Percentiles rank a stretch among this genome's conserved stretches.
phyloP scores from a whole-genome alignment of 2,329 filamentous ascomycete genomes.

The Colletotrichum musicola region DNA sequence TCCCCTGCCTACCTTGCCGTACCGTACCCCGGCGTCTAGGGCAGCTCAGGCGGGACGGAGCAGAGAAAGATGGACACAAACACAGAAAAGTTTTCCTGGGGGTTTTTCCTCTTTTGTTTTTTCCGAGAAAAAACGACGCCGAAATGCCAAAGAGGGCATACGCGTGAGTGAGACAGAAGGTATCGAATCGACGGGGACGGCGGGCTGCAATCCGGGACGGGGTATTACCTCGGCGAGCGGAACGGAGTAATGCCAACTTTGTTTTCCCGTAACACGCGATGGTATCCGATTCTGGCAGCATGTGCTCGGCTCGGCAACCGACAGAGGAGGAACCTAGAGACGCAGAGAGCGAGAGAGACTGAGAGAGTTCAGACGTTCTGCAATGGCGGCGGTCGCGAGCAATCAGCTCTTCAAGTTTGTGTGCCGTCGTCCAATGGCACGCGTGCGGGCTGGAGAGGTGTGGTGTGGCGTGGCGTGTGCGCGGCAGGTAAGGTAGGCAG shows the following conservation, averaged over 20 bases:
- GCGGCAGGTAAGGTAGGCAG: constrained; percentile 15
- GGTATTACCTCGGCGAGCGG: constrained; percentile 2
- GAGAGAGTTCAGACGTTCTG: background rate
- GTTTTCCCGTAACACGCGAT: constrained; percentile 14
- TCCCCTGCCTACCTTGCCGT: background rate
- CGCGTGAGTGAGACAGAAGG: background rate
- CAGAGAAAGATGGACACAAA: constrained; percentile 11
- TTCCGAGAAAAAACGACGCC: background rate
- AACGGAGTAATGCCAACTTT: constrained; percentile 6
- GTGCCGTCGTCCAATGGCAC: constrained; percentile 4
- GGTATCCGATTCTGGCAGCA: constrained; percentile 6
- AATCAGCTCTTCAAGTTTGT: constrained; percentile 5
- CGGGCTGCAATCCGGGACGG: background rate
- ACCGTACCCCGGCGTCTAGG: constrained; percentile 1
- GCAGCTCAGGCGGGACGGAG: background rate
- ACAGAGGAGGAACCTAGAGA: background rate
- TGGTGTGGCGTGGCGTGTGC: constrained; percentile 3
- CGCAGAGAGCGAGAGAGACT: background rate
- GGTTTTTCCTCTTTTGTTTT: background rate
- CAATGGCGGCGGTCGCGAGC: constrained; percentile 3
- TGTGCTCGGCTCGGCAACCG: background rate
- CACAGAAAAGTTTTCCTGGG: background rate
- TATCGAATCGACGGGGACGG: background rate
- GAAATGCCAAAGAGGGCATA: background rate
- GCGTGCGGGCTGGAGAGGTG: background rate